Percentiles rank a stretch among this genome's conserved stretches.
Conservation (phyloP, 208 protist species). For the Crithidia bombi region DNA sequence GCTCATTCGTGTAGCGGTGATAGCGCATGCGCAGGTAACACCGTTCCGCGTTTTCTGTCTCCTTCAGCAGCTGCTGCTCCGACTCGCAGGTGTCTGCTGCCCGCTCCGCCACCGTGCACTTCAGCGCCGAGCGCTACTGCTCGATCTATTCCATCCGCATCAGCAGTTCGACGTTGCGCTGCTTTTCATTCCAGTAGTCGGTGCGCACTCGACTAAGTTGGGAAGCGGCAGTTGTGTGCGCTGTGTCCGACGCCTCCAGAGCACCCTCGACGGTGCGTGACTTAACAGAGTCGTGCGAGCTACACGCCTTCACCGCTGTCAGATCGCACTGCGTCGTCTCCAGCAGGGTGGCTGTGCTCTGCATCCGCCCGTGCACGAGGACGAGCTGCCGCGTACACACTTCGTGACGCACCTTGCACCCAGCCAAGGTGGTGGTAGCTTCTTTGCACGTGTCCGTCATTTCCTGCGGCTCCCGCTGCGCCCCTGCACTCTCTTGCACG, state of each 20-base stretch:
- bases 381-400: conserved; percentile 37
- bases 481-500: conserved; percentile 14
- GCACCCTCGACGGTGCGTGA: conserved; percentile 34
- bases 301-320: conserved; percentile 32
- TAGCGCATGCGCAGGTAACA: conserved; percentile 73
- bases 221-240: conserved; percentile 14
- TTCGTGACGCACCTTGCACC: conserved; percentile 49
- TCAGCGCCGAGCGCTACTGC: conserved; percentile 49
- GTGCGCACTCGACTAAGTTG: conserved; percentile 54
- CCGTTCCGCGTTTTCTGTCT: conserved; percentile 76
- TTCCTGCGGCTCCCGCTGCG: conserved; percentile 37
- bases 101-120: conserved; percentile 32
- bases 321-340: conserved; percentile 62
- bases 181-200: conserved; percentile 78
- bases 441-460: conserved; percentile 22
- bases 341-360: conserved; percentile 46
- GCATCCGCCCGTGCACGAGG: conserved; percentile 46
- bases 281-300: conserved; percentile 32
- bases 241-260: conserved; percentile 25
- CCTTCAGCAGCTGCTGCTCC: conserved; percentile 74
- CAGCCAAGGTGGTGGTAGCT: conserved; percentile 26
- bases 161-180: conserved; percentile 75
- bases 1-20: conserved; percentile 40
- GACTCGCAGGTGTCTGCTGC: conserved; percentile 58
- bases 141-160: conserved; percentile 57